Evolutionary conservation across 2,329 filamentous ascomycete genomes (phyloP), one percentile per base, ranked within the genome.

Genomic region (Coniochaeta prunicola): DNA sequence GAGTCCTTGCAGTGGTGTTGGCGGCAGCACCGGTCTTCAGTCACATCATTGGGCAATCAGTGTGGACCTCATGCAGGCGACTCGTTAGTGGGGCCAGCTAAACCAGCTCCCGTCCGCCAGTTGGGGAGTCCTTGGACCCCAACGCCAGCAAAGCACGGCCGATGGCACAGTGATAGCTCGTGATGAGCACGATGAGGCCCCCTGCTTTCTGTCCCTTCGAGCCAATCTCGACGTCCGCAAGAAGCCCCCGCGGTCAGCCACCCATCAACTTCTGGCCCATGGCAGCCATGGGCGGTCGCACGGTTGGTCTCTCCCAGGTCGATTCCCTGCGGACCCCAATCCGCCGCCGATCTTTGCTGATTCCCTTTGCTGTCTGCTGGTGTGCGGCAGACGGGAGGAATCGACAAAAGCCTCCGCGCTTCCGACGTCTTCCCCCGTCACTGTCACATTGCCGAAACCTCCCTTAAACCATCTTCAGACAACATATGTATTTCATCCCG

Each of bases 391-490:
- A 12, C 45, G 24, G 45, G 45, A 50, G 45, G 24, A n/a, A 50
- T 50, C 45, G 24, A 50, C 45, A 24, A 50, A 50, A 50, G 21
- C 45, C 45, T 34, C 30, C 53, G 53, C 53, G 33, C 53, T 55
- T 36, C 30, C 53, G 30, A 36, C 4, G 30, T n/a, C 30, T 55
- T 21, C 33, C 15, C n/a, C 53, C 21, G 21, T 55, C 53, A 55
- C 53, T 55, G 53, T 55, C 53, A 55, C 53, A 55, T 36, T 24
- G 28, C 31, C 53, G 53, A 55, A 55, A 55, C 53, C 30, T 55
- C 33, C 21, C 33, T 34, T 55, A 50, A 30, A 50, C 45, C 45
- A 50, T 50, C 24, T 28, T 28, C 45, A 50, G 45, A 50, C 45
- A 45, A 24, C 3, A 26, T n/a, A 4, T 42, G 38, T 40, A 19